These are phyloP conservation scores for Gaertneriomyces sp. DNA, from an alignment of 192 early-diverging fungal genomes.

Conservation along the genomic window DNA sequence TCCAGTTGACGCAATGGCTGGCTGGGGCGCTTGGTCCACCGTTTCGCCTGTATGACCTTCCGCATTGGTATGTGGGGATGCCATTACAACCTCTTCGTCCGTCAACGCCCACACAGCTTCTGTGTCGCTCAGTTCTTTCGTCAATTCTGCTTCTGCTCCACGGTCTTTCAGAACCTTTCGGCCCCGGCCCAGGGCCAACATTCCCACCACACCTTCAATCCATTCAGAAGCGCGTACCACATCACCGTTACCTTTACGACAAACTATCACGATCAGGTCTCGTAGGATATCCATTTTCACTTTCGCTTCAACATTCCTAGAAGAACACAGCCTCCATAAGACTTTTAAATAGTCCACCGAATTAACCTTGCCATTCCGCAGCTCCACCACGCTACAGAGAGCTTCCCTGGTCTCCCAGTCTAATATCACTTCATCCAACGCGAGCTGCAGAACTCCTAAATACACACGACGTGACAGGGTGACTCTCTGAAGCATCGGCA, in stretches of 20 bases:
- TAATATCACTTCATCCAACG: constrained; percentile 31
- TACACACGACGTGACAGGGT: constrained; percentile 21
- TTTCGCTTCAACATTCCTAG: neutral
- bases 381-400: constrained; percentile 10
- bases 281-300: constrained; percentile 16
- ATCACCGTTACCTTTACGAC: constrained; percentile 28
- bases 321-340: constrained; percentile 15
- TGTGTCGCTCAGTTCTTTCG: neutral
- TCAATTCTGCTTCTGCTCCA: neutral
- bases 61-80: too few relatives aligned
- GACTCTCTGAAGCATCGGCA: neutral
- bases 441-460: constrained; percentile 34
- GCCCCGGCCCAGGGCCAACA: neutral
- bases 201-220: too few relatives aligned
- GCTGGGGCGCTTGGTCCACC: neutral
- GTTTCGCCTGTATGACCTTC: neutral
- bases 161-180: neutral
- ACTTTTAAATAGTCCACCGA: constrained; percentile 24
- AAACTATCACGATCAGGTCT: constrained; percentile 24
- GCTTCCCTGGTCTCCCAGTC: constrained; percentile 27
- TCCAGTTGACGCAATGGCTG: neutral
- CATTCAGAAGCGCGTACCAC: constrained; percentile 4
- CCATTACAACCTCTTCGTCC: too few relatives aligned
- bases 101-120: neutral
- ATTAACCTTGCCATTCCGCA: constrained; percentile 20